Evolutionary conservation across 139 green algal species (phyloP).

Genomic region (Nannochloris sp.): DNA sequence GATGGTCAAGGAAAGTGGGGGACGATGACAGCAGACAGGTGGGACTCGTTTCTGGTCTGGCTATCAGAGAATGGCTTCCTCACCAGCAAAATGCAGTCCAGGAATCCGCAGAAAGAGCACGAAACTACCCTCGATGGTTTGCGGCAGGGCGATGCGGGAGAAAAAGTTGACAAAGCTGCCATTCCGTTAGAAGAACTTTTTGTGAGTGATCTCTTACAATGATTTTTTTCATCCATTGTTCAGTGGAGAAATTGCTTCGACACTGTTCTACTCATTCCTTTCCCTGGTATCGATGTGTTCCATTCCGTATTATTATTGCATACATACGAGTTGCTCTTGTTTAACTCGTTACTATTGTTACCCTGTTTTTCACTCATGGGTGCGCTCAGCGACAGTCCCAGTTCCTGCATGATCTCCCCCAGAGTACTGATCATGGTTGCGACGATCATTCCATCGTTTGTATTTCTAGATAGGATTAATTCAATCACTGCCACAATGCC

Average conservation of each 20-base stretch:
- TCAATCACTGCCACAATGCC: constrained; percentile 30
- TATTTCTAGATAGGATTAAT: constrained; percentile 21
- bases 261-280: no score
- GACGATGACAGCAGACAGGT: constrained; percentile 31
- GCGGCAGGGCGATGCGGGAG: constrained; percentile 44
- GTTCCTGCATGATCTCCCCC: constrained; percentile 1
- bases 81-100: constrained; percentile 34
- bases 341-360: not conserved
- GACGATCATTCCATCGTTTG: constrained; percentile 10
- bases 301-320: no score
- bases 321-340: no score
- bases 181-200: constrained; percentile 37
- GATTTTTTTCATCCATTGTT: not conserved
- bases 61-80: constrained; percentile 47
- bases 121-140: constrained; percentile 50
- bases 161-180: constrained; percentile 30
- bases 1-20: constrained; percentile 26
- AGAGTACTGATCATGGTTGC: constrained; percentile 4
- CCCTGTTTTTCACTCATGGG: not conserved
- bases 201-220: constrained; percentile 57
- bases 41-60: constrained; percentile 67
- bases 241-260: no score
- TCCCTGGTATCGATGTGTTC: no score
- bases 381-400: constrained; percentile 4
- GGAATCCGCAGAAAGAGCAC: not conserved